Evolutionary conservation across 2,329 filamentous ascomycete species (phyloP), one percentile per base, ranked within the genome.

Genomic region (Mycosphaerella sp.): DNA sequence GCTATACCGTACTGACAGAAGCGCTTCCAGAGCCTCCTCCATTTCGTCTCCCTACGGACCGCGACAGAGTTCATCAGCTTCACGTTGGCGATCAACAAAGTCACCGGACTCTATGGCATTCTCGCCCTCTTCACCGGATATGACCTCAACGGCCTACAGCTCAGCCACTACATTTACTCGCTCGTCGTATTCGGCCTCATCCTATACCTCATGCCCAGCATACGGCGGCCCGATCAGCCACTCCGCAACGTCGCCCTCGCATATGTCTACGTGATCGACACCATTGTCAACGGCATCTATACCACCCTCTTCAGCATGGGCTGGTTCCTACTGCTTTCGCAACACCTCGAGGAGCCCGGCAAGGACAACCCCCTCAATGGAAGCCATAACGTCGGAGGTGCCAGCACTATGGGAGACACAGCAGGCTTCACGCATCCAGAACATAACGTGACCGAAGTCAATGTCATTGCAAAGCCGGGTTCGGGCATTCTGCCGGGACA

Each of bases 111-210:
- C 62, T 96, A 95, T 72, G 91, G 91, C 61, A 79, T 96, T 42
- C 84, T 96, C 62, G 90, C 91, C 55, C 81, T 95, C 62, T 77
- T 95, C 60, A 95, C 91, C 23, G 92, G 92, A 68, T 90, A 88
- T 72, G 78, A 85, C 63, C 82, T 95, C 59, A 91, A 89, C 51
- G 78, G 84, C 31, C 80, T 93, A 23, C 92, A 96, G 72, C 80
- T 95, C 54, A 87, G 86, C 54, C 93, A 95, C 79, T 96, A 95
- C 77, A 79, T 95, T 46, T 95, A 95, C 78, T 93, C 87, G 26
- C 79, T 93, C 57, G 64, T 81, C 59, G 80, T 87, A 29, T 82
- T 95, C 59, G 76, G 79, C 59, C 73, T 86, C 44, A 80, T 88
- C 62, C 77, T 81, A 48, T 80, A 83, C 64, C 83, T 95, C 45